Percentiles rank a stretch among this genome's conserved stretches.
phyloP scores from a whole-genome alignment of 345 rosid species.

The Acer campestre region DNA sequence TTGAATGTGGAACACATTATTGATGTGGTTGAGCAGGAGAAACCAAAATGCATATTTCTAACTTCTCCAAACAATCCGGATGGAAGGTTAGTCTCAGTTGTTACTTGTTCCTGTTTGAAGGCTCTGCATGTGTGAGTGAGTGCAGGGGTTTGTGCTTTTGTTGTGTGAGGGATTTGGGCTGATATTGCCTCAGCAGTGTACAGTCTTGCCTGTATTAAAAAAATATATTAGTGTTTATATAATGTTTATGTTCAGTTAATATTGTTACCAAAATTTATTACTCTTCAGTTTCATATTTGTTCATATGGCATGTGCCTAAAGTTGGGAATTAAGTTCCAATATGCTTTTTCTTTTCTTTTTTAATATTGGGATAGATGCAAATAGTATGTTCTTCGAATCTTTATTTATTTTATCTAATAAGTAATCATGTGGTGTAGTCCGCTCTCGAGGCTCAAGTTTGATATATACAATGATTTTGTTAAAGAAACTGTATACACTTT shows the following conservation, averaged over 20 bases:
- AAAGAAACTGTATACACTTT: neutral
- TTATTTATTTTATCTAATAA: neutral
- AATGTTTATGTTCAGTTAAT: neutral
- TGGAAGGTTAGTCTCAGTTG: slow-evolving; percentile 62
- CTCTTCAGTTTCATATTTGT: neutral
- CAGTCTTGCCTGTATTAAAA: neutral
- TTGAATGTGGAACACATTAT: slow-evolving; percentile 75
- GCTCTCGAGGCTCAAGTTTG: neutral
- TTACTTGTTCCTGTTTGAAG: neutral
- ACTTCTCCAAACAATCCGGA: slow-evolving; percentile 98
- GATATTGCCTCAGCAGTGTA: neutral
- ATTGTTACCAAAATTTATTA: neutral
- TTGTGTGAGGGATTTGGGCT: neutral
- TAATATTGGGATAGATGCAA: neutral
- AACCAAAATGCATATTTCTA: slow-evolving; percentile 91
- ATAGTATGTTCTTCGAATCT: neutral
- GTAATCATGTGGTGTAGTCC: neutral
- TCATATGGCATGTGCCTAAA: neutral
- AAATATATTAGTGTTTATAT: neutral
- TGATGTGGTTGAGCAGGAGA: slow-evolving; percentile 64
- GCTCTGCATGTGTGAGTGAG: neutral
- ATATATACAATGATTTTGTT: neutral
- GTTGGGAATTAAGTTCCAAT: neutral
- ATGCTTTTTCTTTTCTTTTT: neutral
- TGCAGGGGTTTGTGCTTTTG: neutral